Evolutionary conservation across 208 protist species (phyloP).

Genomic region (Entamoeba histolytica): DNA sequence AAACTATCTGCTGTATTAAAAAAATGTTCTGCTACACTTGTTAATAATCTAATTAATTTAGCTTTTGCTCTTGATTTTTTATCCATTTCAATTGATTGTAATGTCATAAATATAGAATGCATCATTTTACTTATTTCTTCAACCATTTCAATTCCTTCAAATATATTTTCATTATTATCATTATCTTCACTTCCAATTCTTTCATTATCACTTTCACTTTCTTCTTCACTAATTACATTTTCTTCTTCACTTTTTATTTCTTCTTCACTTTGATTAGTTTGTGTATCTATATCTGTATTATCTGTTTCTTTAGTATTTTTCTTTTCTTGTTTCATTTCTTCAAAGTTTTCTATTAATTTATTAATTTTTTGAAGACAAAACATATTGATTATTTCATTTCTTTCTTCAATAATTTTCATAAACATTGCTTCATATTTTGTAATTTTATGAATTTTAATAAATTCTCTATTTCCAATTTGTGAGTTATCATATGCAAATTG

Average conservation of each 20-base stretch:
- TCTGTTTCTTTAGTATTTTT: not conserved
- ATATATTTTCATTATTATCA: not conserved
- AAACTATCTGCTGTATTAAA: not conserved
- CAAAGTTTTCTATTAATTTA: too few relatives aligned
- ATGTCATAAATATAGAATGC: not conserved
- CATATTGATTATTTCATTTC: not conserved
- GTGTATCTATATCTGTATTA: not conserved
- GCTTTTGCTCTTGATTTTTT: not conserved
- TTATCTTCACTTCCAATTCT: not conserved
- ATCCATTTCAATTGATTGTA: not conserved
- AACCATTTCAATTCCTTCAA: not conserved
- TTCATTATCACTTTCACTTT: not conserved
- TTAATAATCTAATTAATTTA: not conserved
- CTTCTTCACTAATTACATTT: not conserved
- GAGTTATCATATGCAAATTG: not conserved
- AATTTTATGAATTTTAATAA: not conserved
- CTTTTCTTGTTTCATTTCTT: too few relatives aligned
- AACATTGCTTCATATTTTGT: not conserved
- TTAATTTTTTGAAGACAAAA: too few relatives aligned
- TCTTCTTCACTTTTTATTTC: not conserved
- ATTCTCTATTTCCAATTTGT: not conserved
- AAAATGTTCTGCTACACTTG: not conserved
- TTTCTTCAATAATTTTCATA: not conserved
- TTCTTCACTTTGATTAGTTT: not conserved
- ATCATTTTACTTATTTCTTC: not conserved